Base-by-base conservation (phyloP, 2,329 filamentous ascomycete genomes). In the Fusarium sp. region DNA sequence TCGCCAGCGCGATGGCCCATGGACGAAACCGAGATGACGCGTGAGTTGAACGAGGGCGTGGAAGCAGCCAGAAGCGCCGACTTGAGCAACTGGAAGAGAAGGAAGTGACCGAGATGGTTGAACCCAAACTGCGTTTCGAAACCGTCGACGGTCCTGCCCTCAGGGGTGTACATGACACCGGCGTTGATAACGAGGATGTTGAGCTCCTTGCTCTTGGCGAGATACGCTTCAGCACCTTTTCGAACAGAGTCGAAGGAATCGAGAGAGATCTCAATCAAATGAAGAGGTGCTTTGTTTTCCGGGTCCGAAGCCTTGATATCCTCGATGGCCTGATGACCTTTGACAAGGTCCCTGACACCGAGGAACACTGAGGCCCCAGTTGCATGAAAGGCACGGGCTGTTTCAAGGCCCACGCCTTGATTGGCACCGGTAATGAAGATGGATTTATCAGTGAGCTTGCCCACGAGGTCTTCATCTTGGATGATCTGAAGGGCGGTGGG, bases 11-110 rank as follows among this genome's bases (percentile, higher is more conserved):
- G 69, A 10, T 89, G 88, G 2, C 75, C 86, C 0, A 81, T 73
- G 2, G 84, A 86, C 0, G 85, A 82, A 1, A 89, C 76, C 1
- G 80, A 78, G 54, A 90, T 81, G 3, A 89, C 85, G 2, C 88
- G 83, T 0, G 85, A 87, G 6, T 82, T 76, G 62, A 85, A 87
- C 0, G 76, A 70, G 0, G 83, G 77, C 0, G 82, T 84, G 1
- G 82, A 73, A 6, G 82, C 81, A 0, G 80, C 72, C 0, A 89
- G 77, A 8, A 90, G 76, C 0, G 82, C 76, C 0, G 82, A 77
- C 29, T 85, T 85, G 31, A 90, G 80, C 0, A 79, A 85, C 79
- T 79, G 67, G 13, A 80, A 80, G 1, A 80, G 34, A 3, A 80
- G 67, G 2, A 80, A 80, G 9, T 80, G 78, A 0, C 72, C 68